These are phyloP conservation scores for Eucalyptus cloeziana DNA, from an alignment of 345 rosid genomes.

Conservation along the genomic window DNA sequence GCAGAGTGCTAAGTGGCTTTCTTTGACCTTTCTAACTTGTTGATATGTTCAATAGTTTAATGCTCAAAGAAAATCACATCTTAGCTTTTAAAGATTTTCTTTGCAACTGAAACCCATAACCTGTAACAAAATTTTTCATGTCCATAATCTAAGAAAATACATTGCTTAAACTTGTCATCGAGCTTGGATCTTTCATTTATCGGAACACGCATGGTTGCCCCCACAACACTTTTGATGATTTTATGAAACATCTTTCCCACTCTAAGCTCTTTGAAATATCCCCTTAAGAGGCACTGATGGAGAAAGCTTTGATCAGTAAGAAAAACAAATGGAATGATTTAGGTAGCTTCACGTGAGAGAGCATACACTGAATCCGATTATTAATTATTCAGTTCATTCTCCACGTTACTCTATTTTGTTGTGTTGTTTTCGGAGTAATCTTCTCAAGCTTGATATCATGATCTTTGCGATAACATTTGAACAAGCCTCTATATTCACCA, in stretches of 20 bases:
- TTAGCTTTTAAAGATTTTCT: background rate
- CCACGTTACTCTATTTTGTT: background rate
- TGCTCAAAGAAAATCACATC: background rate
- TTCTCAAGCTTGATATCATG: background rate
- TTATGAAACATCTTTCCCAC: background rate
- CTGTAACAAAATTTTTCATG: background rate
- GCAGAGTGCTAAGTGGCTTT: background rate
- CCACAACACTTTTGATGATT: too few species aligned
- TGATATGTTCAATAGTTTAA: background rate
- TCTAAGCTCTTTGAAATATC: too few species aligned
- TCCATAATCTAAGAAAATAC: background rate
- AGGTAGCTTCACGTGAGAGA: background rate
- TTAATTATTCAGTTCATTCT: background rate
- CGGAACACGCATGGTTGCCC: fast-evolving
- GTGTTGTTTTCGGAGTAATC: background rate
- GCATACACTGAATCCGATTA: background rate
- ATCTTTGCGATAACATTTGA: background rate
- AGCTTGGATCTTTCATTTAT: background rate
- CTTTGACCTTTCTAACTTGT: background rate
- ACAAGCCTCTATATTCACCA: background rate
- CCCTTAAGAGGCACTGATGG: background rate
- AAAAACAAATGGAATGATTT: too few species aligned
- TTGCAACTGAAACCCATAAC: background rate
- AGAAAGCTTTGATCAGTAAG: too few species aligned
- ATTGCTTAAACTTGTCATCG: background rate